Evolutionary conservation across 2,329 filamentous ascomycete genomes (phyloP), one percentile per base, ranked within the genome.

Genomic region (Diaporthe ilicicola): DNA sequence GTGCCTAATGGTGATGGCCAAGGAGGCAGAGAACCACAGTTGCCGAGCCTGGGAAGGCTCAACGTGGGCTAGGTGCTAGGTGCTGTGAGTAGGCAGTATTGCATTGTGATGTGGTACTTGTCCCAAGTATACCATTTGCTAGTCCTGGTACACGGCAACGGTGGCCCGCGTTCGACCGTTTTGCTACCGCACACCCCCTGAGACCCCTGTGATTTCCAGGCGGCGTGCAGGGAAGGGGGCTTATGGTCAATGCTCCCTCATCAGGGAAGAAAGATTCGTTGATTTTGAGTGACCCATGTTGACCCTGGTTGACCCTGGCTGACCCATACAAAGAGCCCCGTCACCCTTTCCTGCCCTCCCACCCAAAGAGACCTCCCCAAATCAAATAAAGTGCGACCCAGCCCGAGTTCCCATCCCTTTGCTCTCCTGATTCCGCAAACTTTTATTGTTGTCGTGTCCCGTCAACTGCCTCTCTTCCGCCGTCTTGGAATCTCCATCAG

Each of bases 301-400:
- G 59, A 48, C 59, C 59, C 59, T 48, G 46, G 44, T 32, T 53
- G 54, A 54, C 55, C 48, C 39, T 29, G 51, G 42, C 42, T 64
- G 66, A 72, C 67, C 61, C 54, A 67, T 51, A 66, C 54, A 71
- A 56, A 67, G 62, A 67, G 46, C 69, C 64, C 46, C 50, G 51
- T 62, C 67, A 70, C 53, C 67, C 70, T 42, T 50, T 50, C 53
- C 59, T 39, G 54, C 59, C 65, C 66, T 71, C 66, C 70, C 70
- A 37, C 22, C 56, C 39, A 42, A 34, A 34, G 32, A 53, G n/a
- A 37, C 17, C 32, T 10, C 68, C 68, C 55, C 66, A 70, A 73
- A 70, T 65, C 69, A 73, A 73, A 71, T 73, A 73, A 73, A 73
- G 71, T 73, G 70, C 71, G 71, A 73, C 71, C 71, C 69, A 65